Evolutionary conservation across 148 eudicot species (phyloP), one percentile per base, ranked within the genome.

Genomic region (Amaranthus cruentus): DNA sequence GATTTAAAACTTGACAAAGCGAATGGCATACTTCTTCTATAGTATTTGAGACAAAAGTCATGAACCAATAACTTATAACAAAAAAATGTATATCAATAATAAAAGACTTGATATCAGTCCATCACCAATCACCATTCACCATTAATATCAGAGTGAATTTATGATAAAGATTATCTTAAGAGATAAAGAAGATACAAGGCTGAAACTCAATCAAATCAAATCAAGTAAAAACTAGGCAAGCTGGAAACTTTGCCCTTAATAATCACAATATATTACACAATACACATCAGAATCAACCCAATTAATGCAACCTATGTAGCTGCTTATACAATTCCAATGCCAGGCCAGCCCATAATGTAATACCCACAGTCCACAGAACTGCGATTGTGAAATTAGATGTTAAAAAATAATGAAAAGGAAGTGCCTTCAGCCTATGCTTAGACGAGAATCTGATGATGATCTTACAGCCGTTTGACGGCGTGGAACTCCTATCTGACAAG

Each of bases 401-500:
- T 14, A 49, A 11, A 14, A 13, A 9, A 52, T 4, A 55, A 9
- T 3, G 55, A 5, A 6, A 21, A 48, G 7, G 4, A 21, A 38
- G 9, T 53, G 68, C 44, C 62, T 76, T 84, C 69, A 90, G 38
- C 88, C 92, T 68, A 77, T 85, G 70, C 96, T 88, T 77, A 86
- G 62, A 7, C 92, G 89, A 73, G 96, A 85, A 68, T 90, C 96
- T 15, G 72, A 47, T 50, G 91, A 66, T 50, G 91, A 66, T 72
- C 88, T 74, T 7, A 76, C 44, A 49, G 87, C 79, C 3, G 92
- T 85, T 53, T 90, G 92, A 9, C 96, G 90, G 4, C 92, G 87
- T 58, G 96, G 90, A 65, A 88, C 74, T 14, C 96, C 96, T 21
- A 90, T 90, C 80, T 90, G 92, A 56, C 96, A 90, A 0, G 89